phyloP scores from a whole-genome alignment of 164 flowering plant genomes.

The Tinospora cordifolia region DNA sequence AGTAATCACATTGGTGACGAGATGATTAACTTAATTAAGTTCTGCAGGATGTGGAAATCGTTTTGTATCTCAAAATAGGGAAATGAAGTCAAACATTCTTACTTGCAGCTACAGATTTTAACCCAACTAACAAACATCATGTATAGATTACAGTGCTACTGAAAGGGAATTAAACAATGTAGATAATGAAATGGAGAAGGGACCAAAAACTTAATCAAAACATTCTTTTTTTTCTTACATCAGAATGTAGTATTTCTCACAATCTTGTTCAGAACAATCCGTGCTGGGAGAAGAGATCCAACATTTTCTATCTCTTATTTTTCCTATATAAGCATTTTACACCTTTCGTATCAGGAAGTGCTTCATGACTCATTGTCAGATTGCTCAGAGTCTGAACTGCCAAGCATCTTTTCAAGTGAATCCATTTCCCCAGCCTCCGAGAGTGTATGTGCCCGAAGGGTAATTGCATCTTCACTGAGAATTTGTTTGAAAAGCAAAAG shows the following conservation, averaged over 20 bases:
- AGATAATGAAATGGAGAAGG: not conserved
- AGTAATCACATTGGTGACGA: too few relatives aligned
- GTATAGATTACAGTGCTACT: not conserved
- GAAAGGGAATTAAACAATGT: not conserved
- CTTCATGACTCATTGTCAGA: conserved; percentile 21
- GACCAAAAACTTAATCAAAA: not conserved
- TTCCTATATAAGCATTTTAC: not conserved
- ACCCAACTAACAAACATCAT: not conserved
- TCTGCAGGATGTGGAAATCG: too few relatives aligned
- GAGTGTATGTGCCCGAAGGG: conserved; percentile 58
- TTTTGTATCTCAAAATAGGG: too few relatives aligned
- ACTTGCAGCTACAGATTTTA: not conserved
- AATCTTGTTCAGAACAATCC: not conserved
- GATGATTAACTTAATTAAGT: too few relatives aligned
- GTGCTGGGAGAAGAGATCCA: not conserved
- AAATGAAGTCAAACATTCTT: too few relatives aligned
- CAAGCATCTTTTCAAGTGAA: conserved; percentile 69
- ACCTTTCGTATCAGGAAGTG: conserved; percentile 10
- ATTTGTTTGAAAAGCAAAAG: conserved; percentile 1
- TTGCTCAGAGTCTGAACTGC: conserved; percentile 45
- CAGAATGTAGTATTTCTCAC: not conserved
- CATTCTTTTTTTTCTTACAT: not conserved
- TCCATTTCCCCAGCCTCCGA: conserved; percentile 82
- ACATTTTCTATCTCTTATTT: not conserved
- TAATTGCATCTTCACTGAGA: conserved; percentile 83